Percentiles rank a stretch among this genome's conserved stretches.
These are phyloP conservation scores for Scedosporium boydii DNA, from an alignment of 2,329 filamentous ascomycete species.

Conservation along the genomic window DNA sequence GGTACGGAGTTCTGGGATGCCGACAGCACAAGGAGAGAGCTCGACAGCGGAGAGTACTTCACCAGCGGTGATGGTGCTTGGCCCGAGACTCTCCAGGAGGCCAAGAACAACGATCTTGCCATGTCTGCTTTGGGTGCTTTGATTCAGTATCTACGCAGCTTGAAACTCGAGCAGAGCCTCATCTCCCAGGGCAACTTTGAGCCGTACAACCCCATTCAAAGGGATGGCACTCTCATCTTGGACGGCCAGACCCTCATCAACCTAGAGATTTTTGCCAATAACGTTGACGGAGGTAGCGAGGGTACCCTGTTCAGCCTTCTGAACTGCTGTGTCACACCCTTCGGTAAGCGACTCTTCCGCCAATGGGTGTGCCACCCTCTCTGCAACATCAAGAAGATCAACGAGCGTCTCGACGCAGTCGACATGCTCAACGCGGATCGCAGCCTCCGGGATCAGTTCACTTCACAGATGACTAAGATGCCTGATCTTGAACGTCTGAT, in stretches of 20 bases:
- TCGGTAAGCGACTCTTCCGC: slow-evolving; percentile 90
- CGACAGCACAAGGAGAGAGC: slow-evolving; percentile 70
- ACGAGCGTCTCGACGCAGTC: slow-evolving; percentile 87
- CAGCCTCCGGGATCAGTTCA: slow-evolving; percentile 75
- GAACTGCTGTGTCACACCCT: slow-evolving; percentile 91
- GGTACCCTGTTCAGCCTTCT: slow-evolving; percentile 86
- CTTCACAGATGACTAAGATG: slow-evolving; percentile 78
- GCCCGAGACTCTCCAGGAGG: slow-evolving; percentile 65
- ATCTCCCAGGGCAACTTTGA: slow-evolving; percentile 86
- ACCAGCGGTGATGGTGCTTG: slow-evolving; percentile 51
- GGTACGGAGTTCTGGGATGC: slow-evolving; percentile 85
- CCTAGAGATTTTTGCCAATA: slow-evolving; percentile 93
- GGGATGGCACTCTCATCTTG: slow-evolving; percentile 82
- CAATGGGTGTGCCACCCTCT: slow-evolving; percentile 97
- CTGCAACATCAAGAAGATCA: slow-evolving; percentile 78
- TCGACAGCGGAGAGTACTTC: slow-evolving; percentile 76
- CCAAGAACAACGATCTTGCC: slow-evolving; percentile 66
- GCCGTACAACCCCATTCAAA: slow-evolving; percentile 83
- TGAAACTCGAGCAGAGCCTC: slow-evolving; percentile 83
- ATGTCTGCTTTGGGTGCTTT: slow-evolving; percentile 91
- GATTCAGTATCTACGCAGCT: slow-evolving; percentile 71
- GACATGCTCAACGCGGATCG: slow-evolving; percentile 83
- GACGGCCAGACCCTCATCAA: slow-evolving; percentile 97
- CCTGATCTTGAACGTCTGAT: slow-evolving; percentile 91
- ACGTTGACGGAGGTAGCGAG: slow-evolving; percentile 71